Conservation (phyloP, 805 yeast genomes). For the Suhomyces canberraensis region DNA sequence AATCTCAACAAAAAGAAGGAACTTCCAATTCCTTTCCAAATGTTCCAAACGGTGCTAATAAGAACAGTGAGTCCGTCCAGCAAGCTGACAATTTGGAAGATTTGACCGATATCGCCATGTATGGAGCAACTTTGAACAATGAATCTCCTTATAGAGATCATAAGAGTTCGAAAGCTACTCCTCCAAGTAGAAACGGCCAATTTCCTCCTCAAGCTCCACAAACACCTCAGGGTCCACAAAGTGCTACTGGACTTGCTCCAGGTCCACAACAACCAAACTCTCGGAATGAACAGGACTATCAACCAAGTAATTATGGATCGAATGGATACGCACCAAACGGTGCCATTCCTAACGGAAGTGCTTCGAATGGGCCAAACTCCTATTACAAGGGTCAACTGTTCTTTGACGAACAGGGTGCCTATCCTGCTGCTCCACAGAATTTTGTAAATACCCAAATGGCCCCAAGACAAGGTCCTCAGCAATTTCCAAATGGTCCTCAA, state of each 20-base stretch:
- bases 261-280: background rate
- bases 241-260: background rate
- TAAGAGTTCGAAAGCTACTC: background rate
- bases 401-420: background rate
- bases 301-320: background rate
- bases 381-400: background rate
- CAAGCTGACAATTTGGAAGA: conserved; percentile 28
- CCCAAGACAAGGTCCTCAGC: background rate
- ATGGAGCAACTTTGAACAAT: conserved; percentile 34
- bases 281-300: background rate
- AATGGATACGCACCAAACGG: background rate
- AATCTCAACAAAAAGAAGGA: conserved; percentile 1
- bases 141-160: background rate
- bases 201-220: background rate
- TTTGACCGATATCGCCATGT: conserved; percentile 34
- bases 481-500: background rate
- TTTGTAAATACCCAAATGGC: background rate
- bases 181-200: too few relatives aligned
- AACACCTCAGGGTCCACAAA: background rate
- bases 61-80: background rate
- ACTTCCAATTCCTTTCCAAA: background rate
- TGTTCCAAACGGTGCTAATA: background rate
- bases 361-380: background rate
- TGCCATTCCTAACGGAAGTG: background rate
- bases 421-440: background rate